These are phyloP conservation scores for Acer campestre DNA, from an alignment of 345 rosid species.

Conservation along the genomic window DNA sequence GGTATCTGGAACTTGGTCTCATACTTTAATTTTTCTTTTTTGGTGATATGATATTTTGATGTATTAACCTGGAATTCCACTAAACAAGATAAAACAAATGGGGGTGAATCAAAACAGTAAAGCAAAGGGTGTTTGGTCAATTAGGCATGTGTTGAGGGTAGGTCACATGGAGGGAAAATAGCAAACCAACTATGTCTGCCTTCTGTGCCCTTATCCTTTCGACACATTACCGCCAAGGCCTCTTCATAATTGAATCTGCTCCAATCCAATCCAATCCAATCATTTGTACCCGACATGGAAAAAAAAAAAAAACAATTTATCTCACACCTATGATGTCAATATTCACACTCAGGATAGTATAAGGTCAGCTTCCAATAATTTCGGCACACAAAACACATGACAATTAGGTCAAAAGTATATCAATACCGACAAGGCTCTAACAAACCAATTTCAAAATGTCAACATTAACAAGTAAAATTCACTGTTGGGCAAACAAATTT, in stretches of 20 bases:
- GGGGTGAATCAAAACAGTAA: slow-evolving; percentile 1
- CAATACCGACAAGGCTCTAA: background rate
- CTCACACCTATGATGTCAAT: background rate
- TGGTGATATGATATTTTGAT: background rate
- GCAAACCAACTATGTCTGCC: background rate
- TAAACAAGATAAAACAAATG: background rate
- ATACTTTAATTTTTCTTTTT: background rate
- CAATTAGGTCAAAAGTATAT: background rate
- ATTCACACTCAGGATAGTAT: background rate
- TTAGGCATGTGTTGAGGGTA: background rate
- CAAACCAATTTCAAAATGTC: slow-evolving; percentile 12
- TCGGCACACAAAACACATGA: background rate
- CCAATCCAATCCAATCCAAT: background rate
- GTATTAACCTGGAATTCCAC: background rate
- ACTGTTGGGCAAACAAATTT: background rate
- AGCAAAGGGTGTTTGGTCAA: background rate
- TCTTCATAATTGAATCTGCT: background rate
- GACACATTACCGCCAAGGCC: background rate
- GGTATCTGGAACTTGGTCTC: no score
- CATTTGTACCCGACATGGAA: background rate
- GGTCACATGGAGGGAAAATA: slow-evolving; percentile 7
- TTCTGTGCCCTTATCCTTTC: background rate
- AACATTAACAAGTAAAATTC: slow-evolving; percentile 4
- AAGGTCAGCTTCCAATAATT: slow-evolving; percentile 1
- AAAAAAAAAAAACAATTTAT: background rate